Percentiles rank a stretch among this genome's conserved stretches.
Conservation (phyloP, 2,329 filamentous ascomycete species). For the Chalaropsis thielavioides region DNA sequence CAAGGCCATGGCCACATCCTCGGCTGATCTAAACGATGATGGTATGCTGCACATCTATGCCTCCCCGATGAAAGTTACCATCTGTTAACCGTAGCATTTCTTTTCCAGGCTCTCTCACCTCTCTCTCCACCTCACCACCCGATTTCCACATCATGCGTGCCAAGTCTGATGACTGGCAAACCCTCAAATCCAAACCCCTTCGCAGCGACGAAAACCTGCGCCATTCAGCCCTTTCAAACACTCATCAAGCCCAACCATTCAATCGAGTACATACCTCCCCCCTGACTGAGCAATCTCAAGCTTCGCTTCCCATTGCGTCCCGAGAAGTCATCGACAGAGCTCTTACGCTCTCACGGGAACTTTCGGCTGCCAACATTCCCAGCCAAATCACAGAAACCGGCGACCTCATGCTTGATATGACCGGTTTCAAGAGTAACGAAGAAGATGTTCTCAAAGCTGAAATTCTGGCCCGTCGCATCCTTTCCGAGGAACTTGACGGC, state of each 20-base stretch:
- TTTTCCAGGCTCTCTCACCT: slow-evolving; percentile 34
- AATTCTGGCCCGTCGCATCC: slow-evolving; percentile 79
- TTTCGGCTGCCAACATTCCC: slow-evolving; percentile 82
- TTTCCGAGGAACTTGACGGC: slow-evolving; percentile 83
- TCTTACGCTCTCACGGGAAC: slow-evolving; percentile 67
- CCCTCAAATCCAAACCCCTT: slow-evolving; percentile 29
- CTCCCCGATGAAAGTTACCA: neutral
- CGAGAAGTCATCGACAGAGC: slow-evolving; percentile 72
- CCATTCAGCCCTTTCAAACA: slow-evolving; percentile 31
- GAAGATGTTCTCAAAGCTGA: slow-evolving; percentile 85
- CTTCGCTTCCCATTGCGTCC: slow-evolving; percentile 57
- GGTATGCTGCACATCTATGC: slow-evolving; percentile 19
- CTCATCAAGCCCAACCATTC: slow-evolving; percentile 27
- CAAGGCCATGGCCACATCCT: slow-evolving; percentile 32
- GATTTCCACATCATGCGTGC: slow-evolving; percentile 36
- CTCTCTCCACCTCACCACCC: slow-evolving; percentile 40
- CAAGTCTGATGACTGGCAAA: slow-evolving; percentile 29
- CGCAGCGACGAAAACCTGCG: slow-evolving; percentile 41
- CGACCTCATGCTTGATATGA: slow-evolving; percentile 97
- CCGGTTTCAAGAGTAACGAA: slow-evolving; percentile 85
- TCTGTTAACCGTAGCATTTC: neutral
- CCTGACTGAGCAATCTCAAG: slow-evolving; percentile 49
- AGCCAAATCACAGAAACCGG: slow-evolving; percentile 83
- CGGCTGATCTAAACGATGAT: slow-evolving; percentile 24
- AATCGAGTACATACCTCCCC: slow-evolving; percentile 27